Conservation (phyloP, 371 early-diverging fungal species). For the Lichtheimia hyalospora region DNA sequence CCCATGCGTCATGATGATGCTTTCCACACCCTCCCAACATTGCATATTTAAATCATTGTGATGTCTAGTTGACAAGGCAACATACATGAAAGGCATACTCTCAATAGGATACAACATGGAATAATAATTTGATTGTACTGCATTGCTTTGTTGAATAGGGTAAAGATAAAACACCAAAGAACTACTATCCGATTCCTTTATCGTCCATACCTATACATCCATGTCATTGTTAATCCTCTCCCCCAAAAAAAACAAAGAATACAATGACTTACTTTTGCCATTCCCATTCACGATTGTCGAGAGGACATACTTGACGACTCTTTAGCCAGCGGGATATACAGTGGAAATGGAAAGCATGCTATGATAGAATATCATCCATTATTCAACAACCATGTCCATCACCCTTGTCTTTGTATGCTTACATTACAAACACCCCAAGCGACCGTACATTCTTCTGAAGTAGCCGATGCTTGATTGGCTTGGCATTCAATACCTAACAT, state of each 20-base stretch:
- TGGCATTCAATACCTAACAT: conserved; percentile 98
- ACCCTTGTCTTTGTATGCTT: conserved; percentile 23
- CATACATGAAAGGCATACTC: no score
- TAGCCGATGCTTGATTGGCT: conserved; percentile 94
- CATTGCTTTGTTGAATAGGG: no score
- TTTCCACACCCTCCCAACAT: no score
- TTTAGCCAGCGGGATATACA: conserved; percentile 99
- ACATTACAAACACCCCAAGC: conserved; percentile 99
- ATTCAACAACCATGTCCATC: neutral
- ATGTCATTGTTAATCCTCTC: neutral
- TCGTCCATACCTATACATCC: conserved; percentile 23
- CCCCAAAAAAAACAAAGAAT: neutral
- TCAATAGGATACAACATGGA: no score
- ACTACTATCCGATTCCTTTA: conserved; percentile 9
- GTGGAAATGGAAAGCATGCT: conserved; percentile 99
- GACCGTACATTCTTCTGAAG: conserved; percentile 94
- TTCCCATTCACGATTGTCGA: conserved; percentile 99
- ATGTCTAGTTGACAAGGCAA: no score
- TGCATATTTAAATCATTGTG: no score
- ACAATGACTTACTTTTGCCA: conserved; percentile 80
- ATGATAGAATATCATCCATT: neutral
- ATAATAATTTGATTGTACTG: no score
- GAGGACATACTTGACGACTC: conserved; percentile 97
- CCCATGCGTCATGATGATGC: no score
- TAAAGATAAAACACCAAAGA: no score